These are phyloP conservation scores for Fistulifera pelliculosa DNA, from an alignment of 108 stramenopile species.

Conservation along the genomic window DNA sequence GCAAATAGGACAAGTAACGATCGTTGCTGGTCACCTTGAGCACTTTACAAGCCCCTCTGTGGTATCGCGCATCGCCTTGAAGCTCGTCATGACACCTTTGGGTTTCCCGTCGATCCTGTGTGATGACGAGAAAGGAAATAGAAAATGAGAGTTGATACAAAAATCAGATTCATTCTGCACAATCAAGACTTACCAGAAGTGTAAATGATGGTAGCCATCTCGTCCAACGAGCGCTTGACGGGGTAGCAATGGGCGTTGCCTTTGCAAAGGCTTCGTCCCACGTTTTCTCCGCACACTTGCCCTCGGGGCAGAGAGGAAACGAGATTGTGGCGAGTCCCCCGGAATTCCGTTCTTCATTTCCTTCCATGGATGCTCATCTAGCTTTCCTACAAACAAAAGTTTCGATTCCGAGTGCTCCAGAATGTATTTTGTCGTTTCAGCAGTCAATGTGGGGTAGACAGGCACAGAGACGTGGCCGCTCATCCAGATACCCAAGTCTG, in stretches of 20 bases:
- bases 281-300: constrained; percentile 18
- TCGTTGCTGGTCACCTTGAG: constrained; percentile 44
- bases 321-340: constrained; percentile 35
- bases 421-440: constrained; percentile 54
- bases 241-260: constrained; percentile 18
- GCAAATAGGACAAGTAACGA: constrained; percentile 68
- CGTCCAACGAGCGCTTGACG: constrained; percentile 50
- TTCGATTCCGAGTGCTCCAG: constrained; percentile 73
- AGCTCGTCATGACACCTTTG: constrained; percentile 75
- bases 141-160: background rate
- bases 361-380: constrained; percentile 57
- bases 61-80: constrained; percentile 42
- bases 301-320: constrained; percentile 57
- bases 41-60: constrained; percentile 39
- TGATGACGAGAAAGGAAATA: constrained; percentile 34
- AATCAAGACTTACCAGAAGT: background rate
- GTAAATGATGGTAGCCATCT: constrained; percentile 56
- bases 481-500: constrained; percentile 67
- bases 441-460: constrained; percentile 64
- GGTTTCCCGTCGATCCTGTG: constrained; percentile 74
- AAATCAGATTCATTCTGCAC: background rate
- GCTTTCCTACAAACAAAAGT: constrained; percentile 69
- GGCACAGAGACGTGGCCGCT: constrained; percentile 59
- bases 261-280: constrained; percentile 47
- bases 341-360: constrained; percentile 73